Evolutionary conservation across 129 eudicot genomes (phyloP), one percentile per base, ranked within the genome.

Genomic region (Calendula officinalis): DNA sequence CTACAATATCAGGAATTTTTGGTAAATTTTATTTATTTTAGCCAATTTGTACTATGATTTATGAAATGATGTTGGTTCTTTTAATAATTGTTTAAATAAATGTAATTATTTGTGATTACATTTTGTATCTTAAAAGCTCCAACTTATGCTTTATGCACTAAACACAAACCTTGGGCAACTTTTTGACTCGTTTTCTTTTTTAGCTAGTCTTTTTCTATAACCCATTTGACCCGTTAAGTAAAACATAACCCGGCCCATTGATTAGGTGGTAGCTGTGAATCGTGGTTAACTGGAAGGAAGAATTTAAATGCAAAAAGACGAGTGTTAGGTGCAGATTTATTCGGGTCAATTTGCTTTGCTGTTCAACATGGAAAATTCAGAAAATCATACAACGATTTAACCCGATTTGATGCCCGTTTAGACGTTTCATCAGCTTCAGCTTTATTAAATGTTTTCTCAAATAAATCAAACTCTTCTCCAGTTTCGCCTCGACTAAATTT

Each of bases 341-440:
- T 91, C 80, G 97, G 97, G 17, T 91, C 97, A 42, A 44, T 62
- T 55, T 82, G 88, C 75, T 84, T 48, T 63, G 79, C 86, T 42
- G 56, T 63, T 60, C 97, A 91, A 69, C 86, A 72, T 12, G 97
- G 97, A 12, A 84, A 84, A 57, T 91, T 91, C 56, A 80, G 82
- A 69, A 78, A 91, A 67, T 7, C 3, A 4, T 73, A 58, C 41
- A 71, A 76, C 1, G 97, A 91, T 72, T 88, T 91, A 44, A 75
- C 94, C 10, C 79, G 97, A 46, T 56, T 91, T 66, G 97, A 91
- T 78, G 94, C 94, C 33, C 94, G 95, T 60, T 64, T 91, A 69
- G 89, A 91, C 53, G 45, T 89, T 22, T 16, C 72, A 13, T 83
- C 97, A 6, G 84, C 74, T 72, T 71, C 83, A 51, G 69, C 79